Percentiles rank a stretch among this genome's conserved stretches.
These are phyloP conservation scores for Sanghuangporus sanghuang DNA, from an alignment of 1,284 basidiomycete genomes.

Conservation along the genomic window DNA sequence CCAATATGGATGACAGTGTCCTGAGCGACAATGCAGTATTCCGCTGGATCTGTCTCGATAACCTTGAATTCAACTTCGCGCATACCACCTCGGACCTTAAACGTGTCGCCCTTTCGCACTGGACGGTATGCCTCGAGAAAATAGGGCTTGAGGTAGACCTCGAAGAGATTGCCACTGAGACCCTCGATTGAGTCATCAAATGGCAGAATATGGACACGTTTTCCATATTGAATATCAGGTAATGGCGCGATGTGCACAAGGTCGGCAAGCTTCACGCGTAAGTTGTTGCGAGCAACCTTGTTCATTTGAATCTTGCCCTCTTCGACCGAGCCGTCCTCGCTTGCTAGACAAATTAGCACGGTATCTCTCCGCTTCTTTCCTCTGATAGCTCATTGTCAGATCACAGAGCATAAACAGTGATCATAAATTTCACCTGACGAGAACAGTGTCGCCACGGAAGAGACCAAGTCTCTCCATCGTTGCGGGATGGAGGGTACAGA, in stretches of 20 bases:
- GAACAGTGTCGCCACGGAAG: constrained; percentile 94
- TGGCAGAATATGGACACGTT: constrained; percentile 94
- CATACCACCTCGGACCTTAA: constrained; percentile 98
- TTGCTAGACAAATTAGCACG: constrained; percentile 48
- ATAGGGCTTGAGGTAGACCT: constrained; percentile 98
- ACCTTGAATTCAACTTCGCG: constrained; percentile 99
- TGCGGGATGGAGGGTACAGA: constrained; percentile 90
- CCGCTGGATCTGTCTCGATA: constrained; percentile 90
- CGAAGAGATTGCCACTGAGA: constrained; percentile 96
- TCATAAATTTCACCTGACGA: constrained; percentile 60
- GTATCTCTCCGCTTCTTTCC: constrained; percentile 14
- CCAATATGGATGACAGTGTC: constrained; percentile 95
- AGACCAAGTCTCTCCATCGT: constrained; percentile 95
- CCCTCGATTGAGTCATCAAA: constrained; percentile 99
- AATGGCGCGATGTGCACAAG: constrained; percentile 94
- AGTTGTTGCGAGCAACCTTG: constrained; percentile 98
- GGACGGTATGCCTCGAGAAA: constrained; percentile 99
- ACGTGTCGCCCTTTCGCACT: constrained; percentile 95
- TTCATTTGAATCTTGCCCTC: constrained; percentile 98
- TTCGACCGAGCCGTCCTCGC: constrained; percentile 80
- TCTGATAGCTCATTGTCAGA: constrained; percentile 19
- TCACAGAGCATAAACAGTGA: neutral
- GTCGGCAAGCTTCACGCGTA: constrained; percentile 97
- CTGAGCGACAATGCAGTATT: constrained; percentile 96
- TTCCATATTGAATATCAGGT: constrained; percentile 99